Base-by-base conservation (phyloP, 2,329 filamentous ascomycete genomes). In the Mariannaea elegans region DNA sequence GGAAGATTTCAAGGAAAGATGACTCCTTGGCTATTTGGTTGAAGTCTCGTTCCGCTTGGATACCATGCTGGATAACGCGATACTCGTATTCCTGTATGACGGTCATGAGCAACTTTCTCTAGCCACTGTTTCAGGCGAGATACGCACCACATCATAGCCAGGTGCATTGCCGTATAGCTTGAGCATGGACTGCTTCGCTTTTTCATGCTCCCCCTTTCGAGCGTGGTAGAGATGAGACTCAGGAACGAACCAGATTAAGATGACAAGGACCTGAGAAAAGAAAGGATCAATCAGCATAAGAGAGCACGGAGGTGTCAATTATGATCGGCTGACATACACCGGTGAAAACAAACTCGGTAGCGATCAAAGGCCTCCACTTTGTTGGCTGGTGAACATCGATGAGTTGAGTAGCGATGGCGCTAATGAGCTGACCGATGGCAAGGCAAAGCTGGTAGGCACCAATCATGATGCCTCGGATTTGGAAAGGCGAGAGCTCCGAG, bases 391-490 rank as follows among this genome's bases (percentile, higher is more conserved):
- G 44, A 23, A 55, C 34, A 39, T 34, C 24, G 21, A 55, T 36
- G 19, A 55, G 51, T 8, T 55, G 51, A 13, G 51, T 55, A 36
- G 51, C 51, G 31, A 55, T 29, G 31, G 51, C 51, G 18, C 51
- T 47, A 16, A 55, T 47, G 23, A 55, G 51, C 5, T 55, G 51
- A 1, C 51, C 51, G 8, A 55, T 2, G 14, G 51, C 51, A 23
- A 55, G 46, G 23, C 38, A 57, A 6, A 60, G 53, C 7, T 60
- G 57, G 21, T 60, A 60, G 3, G 53, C 57, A 16, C 57, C 57
- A 14, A 60, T 60, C 57, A 60, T 60, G 6, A 60, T 34, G 13
- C 57, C 57, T 27, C 53, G 57, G 16, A 60, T 60, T 46, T 60
- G 53, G 38, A 60, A 60, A n/a, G 57, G 57, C 14, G 57, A 36